Base-by-base conservation (phyloP, 1,284 basidiomycete species). In the Ganoderma lucidum region DNA sequence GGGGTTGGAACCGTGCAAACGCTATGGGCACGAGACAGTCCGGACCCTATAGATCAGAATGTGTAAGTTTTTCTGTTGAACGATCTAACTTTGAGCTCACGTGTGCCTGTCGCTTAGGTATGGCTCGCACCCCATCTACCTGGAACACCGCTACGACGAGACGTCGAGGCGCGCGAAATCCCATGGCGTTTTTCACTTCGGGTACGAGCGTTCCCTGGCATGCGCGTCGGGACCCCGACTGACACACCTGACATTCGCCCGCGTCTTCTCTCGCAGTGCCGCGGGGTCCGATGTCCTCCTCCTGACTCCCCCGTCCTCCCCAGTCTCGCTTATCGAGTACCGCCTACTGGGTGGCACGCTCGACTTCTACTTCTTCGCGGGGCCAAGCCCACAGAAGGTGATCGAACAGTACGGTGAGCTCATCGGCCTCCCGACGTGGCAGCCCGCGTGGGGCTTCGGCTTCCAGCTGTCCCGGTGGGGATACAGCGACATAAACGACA, bases 141-240 rank as follows among this genome's bases (percentile, higher is more conserved):
- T 91, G 64, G 90, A 92, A 73, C 88, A 91, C 72, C 84, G 90
- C 14, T 88, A 84, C 77, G 82, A 89, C 65, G 74, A 81, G 35
- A 80, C 80, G 1, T 85, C 86, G 1, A 82, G 83, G 35, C 83
- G 73, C 1, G 87, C 90, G 0, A 81, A 85, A 60, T 86, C 90
- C 0, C 92, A 92, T 77, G 91, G 91, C 32, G 91, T 93, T 19
- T 90, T 93, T 75, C 76, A 92, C 23, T 82, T 91, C 88, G 2
- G 79, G 91, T n/a, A 82, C 91, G 92, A 37, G 83, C 91, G 72
- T 93, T 91, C 75, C 84, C 90, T 61, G 80, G 87, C 76, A 79
- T 92, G 64, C 66, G 37, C 90, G 91, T 23, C 91, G 92, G 15
- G 87, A 87, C 2, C 79, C 93, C 39, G 91, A 92, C 81, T 93